Evolutionary conservation across 2,329 filamentous ascomycete genomes (phyloP).

Genomic region (Talaromyces pinophilus): DNA sequence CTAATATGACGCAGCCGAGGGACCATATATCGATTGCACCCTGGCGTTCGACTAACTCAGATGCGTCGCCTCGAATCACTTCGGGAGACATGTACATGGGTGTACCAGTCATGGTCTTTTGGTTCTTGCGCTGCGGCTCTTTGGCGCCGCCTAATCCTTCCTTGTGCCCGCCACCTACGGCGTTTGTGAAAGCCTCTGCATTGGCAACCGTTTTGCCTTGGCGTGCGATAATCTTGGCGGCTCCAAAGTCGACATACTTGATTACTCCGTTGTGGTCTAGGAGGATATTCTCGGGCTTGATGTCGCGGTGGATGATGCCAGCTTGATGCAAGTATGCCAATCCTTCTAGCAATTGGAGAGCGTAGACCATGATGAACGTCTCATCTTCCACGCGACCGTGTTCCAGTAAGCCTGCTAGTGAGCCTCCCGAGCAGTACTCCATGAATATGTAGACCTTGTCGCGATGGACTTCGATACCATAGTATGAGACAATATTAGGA

Average conservation of each 20-base stretch:
- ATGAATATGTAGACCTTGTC: constrained; percentile 99
- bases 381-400: constrained; percentile 98
- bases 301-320: constrained; percentile 91
- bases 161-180: constrained; percentile 41
- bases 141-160: constrained; percentile 33
- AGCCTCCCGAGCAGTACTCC: constrained; percentile 97
- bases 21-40: constrained; percentile 96
- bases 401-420: constrained; percentile 83
- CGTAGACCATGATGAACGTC: constrained; percentile 95
- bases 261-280: constrained; percentile 97
- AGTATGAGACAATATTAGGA: constrained; percentile 96
- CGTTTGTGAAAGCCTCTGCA: constrained; percentile 56
- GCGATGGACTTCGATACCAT: constrained; percentile 95
- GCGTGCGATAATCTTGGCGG: constrained; percentile 92
- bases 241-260: constrained; percentile 98
- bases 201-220: constrained; percentile 83
- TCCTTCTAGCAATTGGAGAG: constrained; percentile 88
- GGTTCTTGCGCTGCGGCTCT: constrained; percentile 53
- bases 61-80: constrained; percentile 86
- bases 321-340: constrained; percentile 90
- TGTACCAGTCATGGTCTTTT: constrained; percentile 94
- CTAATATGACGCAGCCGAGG: constrained; percentile 90
- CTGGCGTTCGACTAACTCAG: constrained; percentile 70
- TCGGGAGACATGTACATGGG: constrained; percentile 99
- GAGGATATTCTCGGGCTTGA: constrained; percentile 97